These are phyloP conservation scores for Dalbergia cochinchinensis DNA, from an alignment of 306 rosid species.

Conservation along the genomic window DNA sequence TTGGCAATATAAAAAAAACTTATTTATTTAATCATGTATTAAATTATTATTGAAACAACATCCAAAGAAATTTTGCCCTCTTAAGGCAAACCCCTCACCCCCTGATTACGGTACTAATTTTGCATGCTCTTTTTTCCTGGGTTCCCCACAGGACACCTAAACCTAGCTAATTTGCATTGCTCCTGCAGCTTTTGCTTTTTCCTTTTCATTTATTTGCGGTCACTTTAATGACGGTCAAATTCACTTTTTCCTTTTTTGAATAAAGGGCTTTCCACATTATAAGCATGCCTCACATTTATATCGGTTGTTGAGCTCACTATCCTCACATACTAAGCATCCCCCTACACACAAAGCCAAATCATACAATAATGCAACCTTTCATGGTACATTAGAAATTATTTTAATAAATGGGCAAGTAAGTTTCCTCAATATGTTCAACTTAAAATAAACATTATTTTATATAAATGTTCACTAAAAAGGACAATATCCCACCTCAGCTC, in stretches of 20 bases:
- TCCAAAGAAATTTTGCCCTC: slow-evolving; percentile 12
- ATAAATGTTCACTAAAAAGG: background rate
- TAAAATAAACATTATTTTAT: background rate
- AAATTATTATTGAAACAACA: background rate
- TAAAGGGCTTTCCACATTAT: slow-evolving; percentile 36
- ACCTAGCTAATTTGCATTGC: slow-evolving; percentile 22
- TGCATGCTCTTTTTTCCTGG: slow-evolving; percentile 36
- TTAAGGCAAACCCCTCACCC: too few species aligned
- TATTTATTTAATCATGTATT: background rate
- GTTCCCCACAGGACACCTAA: slow-evolving; percentile 36
- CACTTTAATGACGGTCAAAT: slow-evolving; percentile 56
- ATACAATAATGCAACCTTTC: slow-evolving; percentile 30
- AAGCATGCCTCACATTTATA: slow-evolving; percentile 47
- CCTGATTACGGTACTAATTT: slow-evolving; percentile 44
- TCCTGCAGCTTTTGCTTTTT: slow-evolving; percentile 48
- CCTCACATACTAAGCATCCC: background rate
- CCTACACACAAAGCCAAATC: background rate
- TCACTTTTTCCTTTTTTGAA: slow-evolving; percentile 52
- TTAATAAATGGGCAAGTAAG: slow-evolving; percentile 21
- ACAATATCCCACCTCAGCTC: background rate
- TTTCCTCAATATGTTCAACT: slow-evolving; percentile 31
- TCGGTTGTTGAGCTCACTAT: slow-evolving; percentile 40
- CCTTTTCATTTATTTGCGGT: slow-evolving; percentile 43
- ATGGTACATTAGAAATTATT: slow-evolving; percentile 12
- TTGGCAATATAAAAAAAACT: too few species aligned